phyloP scores from a whole-genome alignment of 2,329 filamentous ascomycete species.

The Venturia asperata region DNA sequence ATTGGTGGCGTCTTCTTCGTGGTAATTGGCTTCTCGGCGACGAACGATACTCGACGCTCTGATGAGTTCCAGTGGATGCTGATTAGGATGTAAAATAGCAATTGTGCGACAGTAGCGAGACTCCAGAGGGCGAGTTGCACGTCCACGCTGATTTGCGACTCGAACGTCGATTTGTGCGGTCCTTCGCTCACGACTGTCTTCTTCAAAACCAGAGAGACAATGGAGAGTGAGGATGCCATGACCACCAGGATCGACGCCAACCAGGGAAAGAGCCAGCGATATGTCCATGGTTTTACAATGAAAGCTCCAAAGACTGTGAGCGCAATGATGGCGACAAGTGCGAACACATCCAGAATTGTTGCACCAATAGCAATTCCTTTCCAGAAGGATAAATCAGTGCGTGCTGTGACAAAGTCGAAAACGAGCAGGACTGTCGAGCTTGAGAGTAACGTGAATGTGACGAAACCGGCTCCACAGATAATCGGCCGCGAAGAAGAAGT shows the following conservation, averaged over 20 bases:
- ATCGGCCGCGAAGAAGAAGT: conserved; percentile 1
- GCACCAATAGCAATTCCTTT: conserved; percentile 12
- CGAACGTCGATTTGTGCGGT: background rate
- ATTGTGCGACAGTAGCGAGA: background rate
- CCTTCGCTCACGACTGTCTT: background rate
- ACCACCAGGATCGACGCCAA: background rate
- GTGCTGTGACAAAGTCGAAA: background rate
- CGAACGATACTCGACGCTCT: conserved; percentile 3
- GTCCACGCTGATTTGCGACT: background rate
- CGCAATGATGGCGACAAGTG: background rate
- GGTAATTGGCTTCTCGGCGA: background rate
- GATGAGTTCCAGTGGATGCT: background rate
- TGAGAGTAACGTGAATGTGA: conserved; percentile 32
- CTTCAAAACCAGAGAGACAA: conserved; percentile 12
- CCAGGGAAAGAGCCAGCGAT: conserved; percentile 14
- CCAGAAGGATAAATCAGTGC: background rate
- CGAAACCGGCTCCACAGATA: background rate
- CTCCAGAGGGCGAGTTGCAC: conserved; percentile 8
- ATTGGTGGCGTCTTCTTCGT: background rate
- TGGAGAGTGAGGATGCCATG: conserved; percentile 4
- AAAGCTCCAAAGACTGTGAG: background rate
- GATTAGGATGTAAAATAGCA: conserved; percentile 11
- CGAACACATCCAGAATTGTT: background rate
- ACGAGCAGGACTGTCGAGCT: conserved; percentile 10
- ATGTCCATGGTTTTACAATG: background rate